A percentile compares a stretch with the other conserved stretches of the same genome.
These are phyloP conservation scores for Termitomyces sp. DNA, from an alignment of 768 basidiomycete genomes.

Conservation along the genomic window DNA sequence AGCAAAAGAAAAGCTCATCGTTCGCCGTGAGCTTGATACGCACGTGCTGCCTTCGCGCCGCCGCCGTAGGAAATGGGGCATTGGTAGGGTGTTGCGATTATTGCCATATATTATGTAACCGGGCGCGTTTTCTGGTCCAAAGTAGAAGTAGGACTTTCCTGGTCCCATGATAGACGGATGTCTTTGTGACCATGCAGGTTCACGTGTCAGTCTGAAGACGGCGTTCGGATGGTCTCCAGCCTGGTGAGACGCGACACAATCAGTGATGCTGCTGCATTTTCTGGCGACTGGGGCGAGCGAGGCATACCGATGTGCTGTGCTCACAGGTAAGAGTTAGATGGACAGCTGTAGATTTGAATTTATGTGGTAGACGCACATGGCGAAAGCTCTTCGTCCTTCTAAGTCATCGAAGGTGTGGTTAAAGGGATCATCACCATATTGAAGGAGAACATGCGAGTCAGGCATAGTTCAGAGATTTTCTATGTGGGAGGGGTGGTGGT, in stretches of 20 bases:
- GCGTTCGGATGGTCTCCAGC: constrained; percentile 53
- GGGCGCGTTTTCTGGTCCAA: constrained; percentile 56
- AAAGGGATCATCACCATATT: constrained; percentile 62
- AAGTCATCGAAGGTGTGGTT: constrained; percentile 57
- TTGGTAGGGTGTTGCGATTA: constrained; percentile 44
- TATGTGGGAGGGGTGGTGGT: constrained; percentile 10
- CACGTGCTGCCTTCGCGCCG: constrained; percentile 64
- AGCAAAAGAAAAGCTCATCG: constrained; percentile 1
- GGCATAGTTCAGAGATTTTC: constrained; percentile 10
- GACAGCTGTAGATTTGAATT: constrained; percentile 6
- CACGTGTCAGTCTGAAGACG: constrained; percentile 60
- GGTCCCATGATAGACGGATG: constrained; percentile 77
- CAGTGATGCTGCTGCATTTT: not conserved
- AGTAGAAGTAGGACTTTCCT: constrained; percentile 69
- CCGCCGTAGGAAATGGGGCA: constrained; percentile 53
- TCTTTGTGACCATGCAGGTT: constrained; percentile 60
- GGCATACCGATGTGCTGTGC: constrained; percentile 10
- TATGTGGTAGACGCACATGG: constrained; percentile 44
- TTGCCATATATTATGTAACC: constrained; percentile 72
- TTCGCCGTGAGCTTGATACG: constrained; percentile 10
- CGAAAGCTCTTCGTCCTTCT: constrained; percentile 60
- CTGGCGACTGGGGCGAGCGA: not conserved
- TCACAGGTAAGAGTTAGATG: constrained; percentile 9
- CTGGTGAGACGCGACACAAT: constrained; percentile 22
- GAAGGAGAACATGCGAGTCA: constrained; percentile 44